A percentile compares a stretch with the other conserved stretches of the same genome.
These are phyloP conservation scores for Suillus lakei DNA, from an alignment of 768 basidiomycete genomes.

Conservation along the genomic window DNA sequence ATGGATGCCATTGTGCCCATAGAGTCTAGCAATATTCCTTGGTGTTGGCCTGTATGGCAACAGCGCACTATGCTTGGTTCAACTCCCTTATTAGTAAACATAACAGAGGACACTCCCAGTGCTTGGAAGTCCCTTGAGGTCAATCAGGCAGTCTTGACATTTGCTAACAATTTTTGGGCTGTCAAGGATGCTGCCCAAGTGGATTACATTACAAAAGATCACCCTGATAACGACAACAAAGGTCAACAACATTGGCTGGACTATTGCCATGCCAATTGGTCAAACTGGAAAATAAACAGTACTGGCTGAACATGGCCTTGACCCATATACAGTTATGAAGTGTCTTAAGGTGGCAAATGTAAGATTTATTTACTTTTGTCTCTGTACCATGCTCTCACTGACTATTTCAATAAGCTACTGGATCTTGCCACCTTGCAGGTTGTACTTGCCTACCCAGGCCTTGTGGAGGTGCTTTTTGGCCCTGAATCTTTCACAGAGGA, in stretches of 20 bases:
- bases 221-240: not conserved
- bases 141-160: not conserved
- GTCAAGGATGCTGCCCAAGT: not conserved
- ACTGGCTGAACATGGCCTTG: not conserved
- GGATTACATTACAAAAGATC: not conserved
- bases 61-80: not conserved
- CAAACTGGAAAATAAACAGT: not conserved
- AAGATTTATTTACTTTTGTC: not conserved
- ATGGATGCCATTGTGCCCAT: fast-evolving
- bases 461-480: not conserved
- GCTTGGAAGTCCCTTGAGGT: not conserved
- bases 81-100: not conserved
- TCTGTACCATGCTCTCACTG: not conserved
- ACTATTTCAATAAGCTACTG: not conserved
- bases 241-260: not conserved
- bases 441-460: not conserved
- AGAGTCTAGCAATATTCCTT: not conserved
- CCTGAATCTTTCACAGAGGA: not conserved
- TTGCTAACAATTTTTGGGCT: not conserved
- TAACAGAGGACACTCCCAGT: not conserved
- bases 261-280: not conserved
- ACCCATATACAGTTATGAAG: not conserved
- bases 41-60: not conserved
- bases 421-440: not conserved
- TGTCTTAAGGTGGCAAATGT: not conserved